Percentiles rank a stretch among this genome's conserved stretches.
These are phyloP conservation scores for Stromatinia cepivora DNA, from an alignment of 2,329 filamentous ascomycete genomes.

Conservation along the genomic window DNA sequence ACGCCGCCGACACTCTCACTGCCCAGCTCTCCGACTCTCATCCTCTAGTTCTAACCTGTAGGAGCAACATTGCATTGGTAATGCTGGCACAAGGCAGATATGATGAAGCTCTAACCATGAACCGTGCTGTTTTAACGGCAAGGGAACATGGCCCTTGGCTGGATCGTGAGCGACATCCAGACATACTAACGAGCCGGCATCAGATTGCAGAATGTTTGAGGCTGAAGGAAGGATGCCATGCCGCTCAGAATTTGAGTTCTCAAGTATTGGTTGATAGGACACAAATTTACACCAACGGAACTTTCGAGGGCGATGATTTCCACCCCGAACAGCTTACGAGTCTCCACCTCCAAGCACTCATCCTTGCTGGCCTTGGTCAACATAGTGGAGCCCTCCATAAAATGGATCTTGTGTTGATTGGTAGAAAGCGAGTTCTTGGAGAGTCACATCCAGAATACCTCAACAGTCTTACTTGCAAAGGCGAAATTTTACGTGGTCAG, in stretches of 20 bases:
- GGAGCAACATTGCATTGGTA: constrained; percentile 33
- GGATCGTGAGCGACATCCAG: constrained; percentile 33
- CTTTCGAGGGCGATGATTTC: constrained; percentile 31
- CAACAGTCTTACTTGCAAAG: constrained; percentile 34
- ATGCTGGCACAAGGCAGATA: constrained; percentile 34
- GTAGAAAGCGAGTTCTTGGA: constrained; percentile 30
- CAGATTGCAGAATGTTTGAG: constrained; percentile 33
- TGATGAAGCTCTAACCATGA: constrained; percentile 32
- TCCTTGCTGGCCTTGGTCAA: constrained; percentile 34
- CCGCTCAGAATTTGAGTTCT: constrained; percentile 33
- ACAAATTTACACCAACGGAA: constrained; percentile 32
- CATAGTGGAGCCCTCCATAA: constrained; percentile 31
- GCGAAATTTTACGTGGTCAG: constrained; percentile 34
- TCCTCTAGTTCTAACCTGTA: constrained; percentile 31
- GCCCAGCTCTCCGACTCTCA: constrained; percentile 29
- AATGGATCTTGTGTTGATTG: constrained; percentile 31
- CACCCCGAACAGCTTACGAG: constrained; percentile 36
- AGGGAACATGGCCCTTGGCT: constrained; percentile 34
- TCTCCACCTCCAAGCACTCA: constrained; percentile 35
- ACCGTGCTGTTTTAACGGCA: constrained; percentile 27
- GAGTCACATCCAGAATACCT: constrained; percentile 33
- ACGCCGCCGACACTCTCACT: constrained; percentile 29
- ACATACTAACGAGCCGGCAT: constrained; percentile 36
- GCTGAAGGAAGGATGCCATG: constrained; percentile 32
- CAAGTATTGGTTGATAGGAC: constrained; percentile 30